Evolutionary conservation across 2,329 filamentous ascomycete species (phyloP), one percentile per base, ranked within the genome.

Genomic region (Knufia petricola): DNA sequence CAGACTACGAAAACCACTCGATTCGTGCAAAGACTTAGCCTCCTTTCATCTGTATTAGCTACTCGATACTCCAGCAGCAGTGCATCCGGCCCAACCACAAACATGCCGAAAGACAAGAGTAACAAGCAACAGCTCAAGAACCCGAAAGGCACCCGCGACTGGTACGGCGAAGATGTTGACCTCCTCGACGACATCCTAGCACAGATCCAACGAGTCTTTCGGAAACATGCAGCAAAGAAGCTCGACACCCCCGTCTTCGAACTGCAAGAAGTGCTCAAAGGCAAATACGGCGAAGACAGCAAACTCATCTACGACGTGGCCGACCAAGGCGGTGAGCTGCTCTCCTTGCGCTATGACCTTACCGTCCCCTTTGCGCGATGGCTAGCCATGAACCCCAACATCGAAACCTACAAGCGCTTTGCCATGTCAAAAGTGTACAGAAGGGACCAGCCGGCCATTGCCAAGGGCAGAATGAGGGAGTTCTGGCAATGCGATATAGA

Each of bases 401-500:
- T 94, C 49, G 81, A 85, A 65, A 83, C 76, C 66, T 90, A 95
- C 70, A 95, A 94, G 73, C 79, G 90, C 61, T 95, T 94, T 67
- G 88, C 95, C 70, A 89, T 96, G 58, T 88, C 87, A 58, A 95
- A 95, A 71, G 89, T 95, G 45, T 89, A 88, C 69, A 76, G 85
- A 53, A 72, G 84, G 64, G 85, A 89, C 65, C 84, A 88, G 65
- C 85, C 85, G 20, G 85, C 87, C 52, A 87, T 95, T 70, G 86
- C 84, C 53, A 92, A 94, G 65, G 90, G 89, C 45, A 81, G 89
- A 47, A 92, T 95, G 84, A 79, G 90, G 61, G 90, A 95, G 69
- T 95, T 95, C 68, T 95, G 94, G 71, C 89, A 95, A 68, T 95
- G 89, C 71, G 90, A 96, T 69, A 94, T 95, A 63, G 89, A 95